Conservation (phyloP, 1,284 basidiomycete genomes). For the Ganoderma multipileum region DNA sequence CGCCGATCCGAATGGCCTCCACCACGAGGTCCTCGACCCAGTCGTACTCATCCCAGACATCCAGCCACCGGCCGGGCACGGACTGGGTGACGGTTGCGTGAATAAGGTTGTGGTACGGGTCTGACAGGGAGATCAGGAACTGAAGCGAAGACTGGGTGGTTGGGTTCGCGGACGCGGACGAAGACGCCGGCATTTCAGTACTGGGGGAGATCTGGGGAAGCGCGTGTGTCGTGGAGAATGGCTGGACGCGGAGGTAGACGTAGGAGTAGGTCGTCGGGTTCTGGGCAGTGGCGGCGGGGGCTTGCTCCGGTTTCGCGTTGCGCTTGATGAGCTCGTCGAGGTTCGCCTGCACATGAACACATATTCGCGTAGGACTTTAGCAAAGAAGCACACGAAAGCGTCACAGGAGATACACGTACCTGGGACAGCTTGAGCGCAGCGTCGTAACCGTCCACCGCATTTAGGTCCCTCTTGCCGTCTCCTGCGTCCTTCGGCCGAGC, state of each 20-base stretch:
- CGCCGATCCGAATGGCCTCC: constrained; percentile 80
- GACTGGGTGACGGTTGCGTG: constrained; percentile 84
- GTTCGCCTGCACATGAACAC: constrained; percentile 63
- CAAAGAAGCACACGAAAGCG: neutral
- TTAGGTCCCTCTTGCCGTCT: constrained; percentile 70
- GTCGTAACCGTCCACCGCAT: constrained; percentile 85
- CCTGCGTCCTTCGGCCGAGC: constrained; percentile 65
- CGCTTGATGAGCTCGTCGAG: constrained; percentile 79
- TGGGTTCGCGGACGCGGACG: constrained; percentile 34
- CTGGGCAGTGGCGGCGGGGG: constrained; percentile 50
- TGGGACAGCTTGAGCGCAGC: constrained; percentile 84
- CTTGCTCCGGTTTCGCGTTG: constrained; percentile 48
- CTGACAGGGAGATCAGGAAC: constrained; percentile 85
- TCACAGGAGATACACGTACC: constrained; percentile 46
- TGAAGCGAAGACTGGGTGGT: constrained; percentile 66
- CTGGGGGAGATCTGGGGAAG: constrained; percentile 40
- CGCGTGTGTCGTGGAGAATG: constrained; percentile 71
- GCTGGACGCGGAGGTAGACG: constrained; percentile 94
- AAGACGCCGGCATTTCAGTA: constrained; percentile 28
- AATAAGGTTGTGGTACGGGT: constrained; percentile 80
- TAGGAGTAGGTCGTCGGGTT: constrained; percentile 89
- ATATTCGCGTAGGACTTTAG: too few relatives aligned
- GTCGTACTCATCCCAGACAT: constrained; percentile 89
- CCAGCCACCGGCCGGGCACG: constrained; percentile 83
- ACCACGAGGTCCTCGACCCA: constrained; percentile 96